phyloP scores from a whole-genome alignment of 106 monocot species.

The Dendrobium chrysotoxum region DNA sequence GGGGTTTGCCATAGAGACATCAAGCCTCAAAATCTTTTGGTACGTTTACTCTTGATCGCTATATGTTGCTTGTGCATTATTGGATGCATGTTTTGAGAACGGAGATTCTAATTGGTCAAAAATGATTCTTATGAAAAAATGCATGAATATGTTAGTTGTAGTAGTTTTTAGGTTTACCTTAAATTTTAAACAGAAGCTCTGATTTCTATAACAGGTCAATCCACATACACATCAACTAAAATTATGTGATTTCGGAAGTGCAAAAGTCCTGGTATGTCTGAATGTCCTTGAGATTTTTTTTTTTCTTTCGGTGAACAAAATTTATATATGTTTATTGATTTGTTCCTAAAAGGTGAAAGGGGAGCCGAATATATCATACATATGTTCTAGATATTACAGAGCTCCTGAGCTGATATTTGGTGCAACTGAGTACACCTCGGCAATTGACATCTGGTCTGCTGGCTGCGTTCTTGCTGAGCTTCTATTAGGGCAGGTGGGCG shows the following conservation, averaged over 20 bases:
- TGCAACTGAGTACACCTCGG: slow-evolving; percentile 65
- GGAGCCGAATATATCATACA: slow-evolving; percentile 67
- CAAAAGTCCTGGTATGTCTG: slow-evolving; percentile 65
- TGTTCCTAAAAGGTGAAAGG: slow-evolving; percentile 40
- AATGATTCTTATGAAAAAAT: not conserved
- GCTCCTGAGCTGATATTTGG: slow-evolving; percentile 70
- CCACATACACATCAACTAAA: slow-evolving; percentile 68
- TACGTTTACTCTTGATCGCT: slow-evolving; percentile 5
- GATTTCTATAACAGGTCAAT: slow-evolving; percentile 38
- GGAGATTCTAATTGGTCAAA: not conserved
- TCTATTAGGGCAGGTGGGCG: slow-evolving; percentile 49
- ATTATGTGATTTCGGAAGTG: slow-evolving; percentile 67
- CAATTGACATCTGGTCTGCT: slow-evolving; percentile 73
- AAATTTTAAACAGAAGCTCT: not conserved
- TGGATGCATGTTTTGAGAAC: no score
- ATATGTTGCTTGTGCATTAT: not conserved
- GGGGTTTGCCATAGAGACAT: slow-evolving; percentile 77
- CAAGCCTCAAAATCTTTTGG: slow-evolving; percentile 75
- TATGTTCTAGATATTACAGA: slow-evolving; percentile 61
- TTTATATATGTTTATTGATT: slow-evolving; percentile 3
- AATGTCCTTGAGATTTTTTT: not conserved
- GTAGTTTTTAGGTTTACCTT: not conserved
- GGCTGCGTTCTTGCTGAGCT: slow-evolving; percentile 72
- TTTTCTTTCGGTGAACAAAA: not conserved
- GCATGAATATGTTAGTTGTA: not conserved